Evolutionary conservation across 2,329 filamentous ascomycete genomes (phyloP).

Genomic region (Monilinia polystroma): DNA sequence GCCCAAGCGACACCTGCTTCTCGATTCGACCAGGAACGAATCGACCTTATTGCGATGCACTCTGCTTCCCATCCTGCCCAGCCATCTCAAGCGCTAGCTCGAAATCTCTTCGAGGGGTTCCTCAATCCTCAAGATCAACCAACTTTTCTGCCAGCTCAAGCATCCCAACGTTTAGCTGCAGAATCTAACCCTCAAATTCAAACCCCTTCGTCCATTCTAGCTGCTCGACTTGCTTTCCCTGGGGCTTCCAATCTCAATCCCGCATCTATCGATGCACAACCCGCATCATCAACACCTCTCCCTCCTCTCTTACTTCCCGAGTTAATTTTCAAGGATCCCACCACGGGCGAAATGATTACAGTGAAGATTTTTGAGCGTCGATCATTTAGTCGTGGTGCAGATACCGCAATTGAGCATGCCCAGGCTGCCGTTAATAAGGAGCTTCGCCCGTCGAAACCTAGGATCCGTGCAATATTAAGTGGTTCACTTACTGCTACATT

Average conservation of each 20-base stretch:
- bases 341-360: slow-evolving; percentile 7
- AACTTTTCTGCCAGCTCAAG: neutral
- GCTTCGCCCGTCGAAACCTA: neutral
- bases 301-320: slow-evolving; percentile 1
- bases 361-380: slow-evolving; percentile 14
- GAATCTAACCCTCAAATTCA: neutral
- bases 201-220: neutral
- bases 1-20: neutral
- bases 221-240: neutral
- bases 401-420: neutral
- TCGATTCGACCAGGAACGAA: neutral
- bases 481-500: neutral
- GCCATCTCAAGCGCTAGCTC: neutral
- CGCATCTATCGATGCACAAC: neutral
- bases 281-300: neutral
- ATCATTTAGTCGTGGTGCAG: slow-evolving; percentile 3
- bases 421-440: neutral
- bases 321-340: neutral
- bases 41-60: neutral
- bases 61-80: neutral
- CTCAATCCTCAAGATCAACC: neutral
- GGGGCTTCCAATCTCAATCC: neutral
- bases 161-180: neutral
- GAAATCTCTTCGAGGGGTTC: neutral
- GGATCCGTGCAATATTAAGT: neutral